Evolutionary conservation across 495 filamentous ascomycete genomes (phyloP).

Genomic region (Terfezia claveryi): DNA sequence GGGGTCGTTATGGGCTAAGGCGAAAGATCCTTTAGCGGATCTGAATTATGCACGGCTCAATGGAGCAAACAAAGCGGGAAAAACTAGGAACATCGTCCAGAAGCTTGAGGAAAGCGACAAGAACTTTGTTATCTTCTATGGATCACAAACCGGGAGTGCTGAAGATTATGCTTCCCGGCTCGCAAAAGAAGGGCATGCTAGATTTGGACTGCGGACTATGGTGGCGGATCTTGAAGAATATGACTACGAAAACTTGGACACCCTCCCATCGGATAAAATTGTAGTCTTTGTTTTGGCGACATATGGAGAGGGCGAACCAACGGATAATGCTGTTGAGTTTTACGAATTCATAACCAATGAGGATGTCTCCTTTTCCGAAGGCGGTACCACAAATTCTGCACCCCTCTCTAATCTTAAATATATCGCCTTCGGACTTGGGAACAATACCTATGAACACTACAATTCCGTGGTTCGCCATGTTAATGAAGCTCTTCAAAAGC

Average conservation of each 20-base stretch:
- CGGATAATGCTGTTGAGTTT: slow-evolving; percentile 96
- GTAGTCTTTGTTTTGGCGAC: slow-evolving; percentile 92
- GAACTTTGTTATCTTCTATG: slow-evolving; percentile 96
- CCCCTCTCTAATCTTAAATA: slow-evolving; percentile 73
- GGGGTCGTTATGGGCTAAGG: slow-evolving; percentile 69
- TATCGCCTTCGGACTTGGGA: slow-evolving; percentile 84
- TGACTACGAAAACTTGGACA: slow-evolving; percentile 86
- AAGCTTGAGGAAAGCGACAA: slow-evolving; percentile 90
- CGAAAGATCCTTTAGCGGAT: slow-evolving; percentile 69
- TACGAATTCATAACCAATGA: slow-evolving; percentile 86
- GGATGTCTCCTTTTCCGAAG: slow-evolving; percentile 57
- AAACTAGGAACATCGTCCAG: slow-evolving; percentile 77
- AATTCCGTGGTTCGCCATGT: slow-evolving; percentile 94
- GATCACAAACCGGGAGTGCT: slow-evolving; percentile 92
- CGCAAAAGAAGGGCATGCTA: slow-evolving; percentile 89
- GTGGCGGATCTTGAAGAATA: slow-evolving; percentile 95
- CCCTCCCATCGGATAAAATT: slow-evolving; percentile 70
- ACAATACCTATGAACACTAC: slow-evolving; percentile 99
- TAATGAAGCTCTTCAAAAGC: slow-evolving; percentile 51
- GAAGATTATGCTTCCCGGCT: slow-evolving; percentile 97
- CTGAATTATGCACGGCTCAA: slow-evolving; percentile 37
- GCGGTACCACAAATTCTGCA: slow-evolving; percentile 35
- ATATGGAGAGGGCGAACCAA: slow-evolving; percentile 95
- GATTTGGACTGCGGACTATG: slow-evolving; percentile 96
- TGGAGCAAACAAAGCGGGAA: slow-evolving; percentile 51